phyloP scores from a whole-genome alignment of 495 filamentous ascomycete genomes.

The Chaetomium cochliodes region DNA sequence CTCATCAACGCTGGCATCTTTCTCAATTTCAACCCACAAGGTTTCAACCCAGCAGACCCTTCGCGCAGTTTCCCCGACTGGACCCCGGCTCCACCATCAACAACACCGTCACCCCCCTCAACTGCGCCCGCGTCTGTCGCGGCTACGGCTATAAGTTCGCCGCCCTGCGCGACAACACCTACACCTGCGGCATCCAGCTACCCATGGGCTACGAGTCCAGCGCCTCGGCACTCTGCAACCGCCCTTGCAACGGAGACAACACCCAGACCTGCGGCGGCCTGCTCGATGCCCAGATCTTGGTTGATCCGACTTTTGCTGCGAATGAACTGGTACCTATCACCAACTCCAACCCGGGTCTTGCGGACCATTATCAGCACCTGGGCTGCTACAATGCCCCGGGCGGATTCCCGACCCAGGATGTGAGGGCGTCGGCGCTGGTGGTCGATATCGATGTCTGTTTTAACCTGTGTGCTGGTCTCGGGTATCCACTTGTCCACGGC shows the following conservation, averaged over 20 bases:
- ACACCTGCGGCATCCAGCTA: constrained; percentile 29
- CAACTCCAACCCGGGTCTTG: background rate
- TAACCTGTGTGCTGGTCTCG: background rate
- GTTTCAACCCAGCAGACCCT: constrained; percentile 19
- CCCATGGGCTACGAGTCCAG: constrained; percentile 5
- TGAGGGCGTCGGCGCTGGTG: background rate
- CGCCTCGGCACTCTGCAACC: constrained; percentile 13
- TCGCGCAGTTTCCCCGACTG: constrained; percentile 26
- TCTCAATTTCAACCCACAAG: constrained; percentile 21
- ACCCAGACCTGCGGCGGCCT: constrained; percentile 24
- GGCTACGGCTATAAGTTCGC: constrained; percentile 33
- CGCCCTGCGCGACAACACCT: constrained; percentile 24
- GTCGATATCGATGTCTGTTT: background rate
- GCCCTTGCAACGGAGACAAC: constrained; percentile 20
- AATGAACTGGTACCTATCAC: background rate
- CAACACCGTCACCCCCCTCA: constrained; percentile 29
- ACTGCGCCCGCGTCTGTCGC: constrained; percentile 31
- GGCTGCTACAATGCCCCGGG: background rate
- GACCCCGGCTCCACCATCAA: constrained; percentile 26
- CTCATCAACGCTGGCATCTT: background rate
- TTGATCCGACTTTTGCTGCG: constrained; percentile 29
- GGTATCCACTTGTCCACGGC: background rate
- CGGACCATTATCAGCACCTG: background rate
- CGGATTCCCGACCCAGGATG: background rate
- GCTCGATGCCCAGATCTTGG: constrained; percentile 18